Base-by-base conservation (phyloP, 169 alveolate species). In the Plasmodium ovale region DNA sequence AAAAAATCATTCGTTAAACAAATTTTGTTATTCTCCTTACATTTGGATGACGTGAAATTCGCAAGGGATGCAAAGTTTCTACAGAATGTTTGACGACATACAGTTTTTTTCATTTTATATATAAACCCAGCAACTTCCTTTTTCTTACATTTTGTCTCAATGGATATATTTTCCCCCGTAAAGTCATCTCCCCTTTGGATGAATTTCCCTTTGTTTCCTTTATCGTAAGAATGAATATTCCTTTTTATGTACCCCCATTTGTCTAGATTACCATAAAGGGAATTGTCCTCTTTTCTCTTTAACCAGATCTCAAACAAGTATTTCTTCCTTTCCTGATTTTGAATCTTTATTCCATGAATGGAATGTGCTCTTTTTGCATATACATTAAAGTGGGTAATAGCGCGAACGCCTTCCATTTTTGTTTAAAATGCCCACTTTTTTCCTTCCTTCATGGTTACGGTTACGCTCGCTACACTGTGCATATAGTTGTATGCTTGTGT, bases 1-100 rank as follows among this genome's bases (percentile, higher is more conserved):
- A 87, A 37, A 49, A 87, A 87, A 59, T 62, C 23, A 42, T 44
- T 59, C 21, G 79, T 65, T 54, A 72, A 69, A 7, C 29, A n/a
- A 54, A 88, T 72, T 42, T 59, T 47, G 44, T 54, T 42, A 51
- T 37, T 68, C 23, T 29, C 25, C 16, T 64, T 64, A 64, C 5
- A n/a, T 29, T 64, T 29, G 23, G 44, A 25, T 64, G 56, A 29
- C n/a, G 29, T 64, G 33, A 4, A 35, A 31, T 31, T 31, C 14
- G 27, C 27, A 64, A n/a, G 12, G 1, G 44, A 16, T 64, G 72
- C 27, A 64, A 31, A 64, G 29, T 31, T 16, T 64, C 53, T 64
- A 64, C 51, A 29, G 0, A 4, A 64, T 64, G 29, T 64, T 27
- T 33, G n/a, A 21, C 25, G 12, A 16, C n/a, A n/a, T n/a, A n/a